Percentiles rank a stretch among this genome's conserved stretches.
phyloP scores from a whole-genome alignment of 805 yeast species.

The Cyberlindnera subsufficiens region DNA sequence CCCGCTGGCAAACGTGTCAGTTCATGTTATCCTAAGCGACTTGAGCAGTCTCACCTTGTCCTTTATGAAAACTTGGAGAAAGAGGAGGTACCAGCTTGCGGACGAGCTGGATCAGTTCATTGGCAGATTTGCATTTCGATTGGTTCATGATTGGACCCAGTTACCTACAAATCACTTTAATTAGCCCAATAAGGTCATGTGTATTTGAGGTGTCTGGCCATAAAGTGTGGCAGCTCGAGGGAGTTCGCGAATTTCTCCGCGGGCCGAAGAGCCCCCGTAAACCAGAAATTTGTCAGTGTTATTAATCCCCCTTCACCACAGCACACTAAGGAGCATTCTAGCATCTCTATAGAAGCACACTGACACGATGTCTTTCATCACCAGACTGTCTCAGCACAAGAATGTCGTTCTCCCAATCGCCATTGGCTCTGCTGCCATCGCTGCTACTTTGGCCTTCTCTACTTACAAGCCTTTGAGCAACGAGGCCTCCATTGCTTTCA shows the following conservation, averaged over 20 bases:
- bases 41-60: conserved; percentile 47
- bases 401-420: conserved; percentile 31
- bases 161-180: too few species aligned
- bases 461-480: conserved; percentile 28
- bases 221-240: too few species aligned
- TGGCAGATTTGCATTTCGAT: conserved; percentile 8
- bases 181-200: too few species aligned
- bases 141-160: conserved; percentile 7
- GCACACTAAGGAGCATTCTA: too few species aligned
- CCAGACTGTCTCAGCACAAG: conserved; percentile 18
- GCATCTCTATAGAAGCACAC: not conserved
- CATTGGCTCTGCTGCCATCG: conserved; percentile 43
- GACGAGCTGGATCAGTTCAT: conserved; percentile 44
- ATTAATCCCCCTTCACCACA: not conserved
- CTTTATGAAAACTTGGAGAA: conserved; percentile 68
- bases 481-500: conserved; percentile 44
- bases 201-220: too few species aligned
- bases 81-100: conserved; percentile 70
- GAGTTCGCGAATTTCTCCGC: too few species aligned
- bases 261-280: too few species aligned
- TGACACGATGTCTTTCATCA: conserved; percentile 21
- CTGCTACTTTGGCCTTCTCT: conserved; percentile 27
- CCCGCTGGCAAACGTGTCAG: conserved; percentile 42
- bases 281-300: not conserved
- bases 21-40: not conserved